Evolutionary conservation across 805 yeast species (phyloP), one percentile per base, ranked within the genome.

Genomic region (Starmerella powellii): DNA sequence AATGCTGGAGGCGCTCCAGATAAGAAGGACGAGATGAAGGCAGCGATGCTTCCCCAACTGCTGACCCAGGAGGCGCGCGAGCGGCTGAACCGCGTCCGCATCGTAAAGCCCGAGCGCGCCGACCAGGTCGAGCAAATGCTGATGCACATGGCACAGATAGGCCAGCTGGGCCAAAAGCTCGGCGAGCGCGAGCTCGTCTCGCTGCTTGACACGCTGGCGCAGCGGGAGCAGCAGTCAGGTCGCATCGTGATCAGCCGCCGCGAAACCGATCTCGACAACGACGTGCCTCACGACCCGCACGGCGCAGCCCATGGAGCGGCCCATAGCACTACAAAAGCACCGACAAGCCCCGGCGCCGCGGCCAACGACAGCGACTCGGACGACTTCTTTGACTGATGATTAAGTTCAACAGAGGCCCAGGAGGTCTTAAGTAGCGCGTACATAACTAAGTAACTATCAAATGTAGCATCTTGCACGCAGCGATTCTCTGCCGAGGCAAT

Each of bases 61-160:
- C 67, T 91, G 34, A 83, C 82, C 42, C 78, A 88, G 10, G 74
- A 71, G 39, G 98, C 97, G 1, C 70, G 93, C 36, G 96, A 88
- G 56, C 70, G 98, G 45, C 67, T 88, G 35, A 74, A 87, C 16
- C 69, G 98, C 45, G 93, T 88, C 16, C 67, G 85, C 23, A 72
- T 91, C 58, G 98, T 88, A 34, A 75, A 87, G 56, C 93, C 93
- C 2, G 97, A 91, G 40, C 69, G 96, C 43, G 97, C 94, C 1
- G 71, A 73, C 39, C 82, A 86, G 57, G 96, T 86, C 12, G 96
- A 88, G 55, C 76, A 78, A 48, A 76, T 88, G 53, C 64, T 88
- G 34, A 63, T 80, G 21, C 74, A 77, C 52, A 63, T 88, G 59
- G 81, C 78, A 8, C 74, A 76, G 46, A 70, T 80, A 50, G 96